Conservation (phyloP, 495 filamentous ascomycete genomes). For the Hypoxylon lienhwacheense region DNA sequence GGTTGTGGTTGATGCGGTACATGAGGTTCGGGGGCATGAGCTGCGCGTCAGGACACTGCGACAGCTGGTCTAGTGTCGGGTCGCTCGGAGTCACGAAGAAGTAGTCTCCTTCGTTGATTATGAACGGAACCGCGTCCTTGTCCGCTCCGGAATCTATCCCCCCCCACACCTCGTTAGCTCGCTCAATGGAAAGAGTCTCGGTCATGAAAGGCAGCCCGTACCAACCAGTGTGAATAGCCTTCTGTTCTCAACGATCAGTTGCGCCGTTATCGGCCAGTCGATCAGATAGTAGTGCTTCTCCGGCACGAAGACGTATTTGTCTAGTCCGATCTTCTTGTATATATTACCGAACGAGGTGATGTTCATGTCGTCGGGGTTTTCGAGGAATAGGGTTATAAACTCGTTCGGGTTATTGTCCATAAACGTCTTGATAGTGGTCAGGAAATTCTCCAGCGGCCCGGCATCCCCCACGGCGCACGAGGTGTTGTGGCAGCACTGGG, state of each 20-base stretch:
- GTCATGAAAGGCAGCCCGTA: constrained; percentile 7
- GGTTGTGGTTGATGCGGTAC: constrained; percentile 86
- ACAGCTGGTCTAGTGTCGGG: constrained; percentile 54
- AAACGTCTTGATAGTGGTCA: constrained; percentile 66
- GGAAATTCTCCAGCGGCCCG: constrained; percentile 66
- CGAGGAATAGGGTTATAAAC: constrained; percentile 77
- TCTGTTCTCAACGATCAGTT: constrained; percentile 63
- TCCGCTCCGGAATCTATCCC: constrained; percentile 71
- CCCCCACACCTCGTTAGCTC: constrained; percentile 45
- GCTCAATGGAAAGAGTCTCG: not conserved
- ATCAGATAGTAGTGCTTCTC: constrained; percentile 60
- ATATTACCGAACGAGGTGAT: constrained; percentile 62
- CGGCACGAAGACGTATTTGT: constrained; percentile 65
- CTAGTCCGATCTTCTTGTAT: constrained; percentile 63
- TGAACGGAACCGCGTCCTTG: constrained; percentile 66
- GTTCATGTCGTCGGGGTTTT: constrained; percentile 66
- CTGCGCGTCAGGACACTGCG: constrained; percentile 59
- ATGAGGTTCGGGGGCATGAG: too few species aligned
- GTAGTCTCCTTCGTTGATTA: constrained; percentile 68
- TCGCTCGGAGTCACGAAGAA: constrained; percentile 72
- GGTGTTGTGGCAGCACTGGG: constrained; percentile 64
- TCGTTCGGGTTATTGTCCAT: constrained; percentile 72
- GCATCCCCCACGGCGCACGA: constrained; percentile 68
- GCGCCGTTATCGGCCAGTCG: constrained; percentile 75
- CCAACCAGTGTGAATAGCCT: constrained; percentile 47